Conservation (phyloP, 2,329 filamentous ascomycete species). For the Pyricularia pennisetigena region DNA sequence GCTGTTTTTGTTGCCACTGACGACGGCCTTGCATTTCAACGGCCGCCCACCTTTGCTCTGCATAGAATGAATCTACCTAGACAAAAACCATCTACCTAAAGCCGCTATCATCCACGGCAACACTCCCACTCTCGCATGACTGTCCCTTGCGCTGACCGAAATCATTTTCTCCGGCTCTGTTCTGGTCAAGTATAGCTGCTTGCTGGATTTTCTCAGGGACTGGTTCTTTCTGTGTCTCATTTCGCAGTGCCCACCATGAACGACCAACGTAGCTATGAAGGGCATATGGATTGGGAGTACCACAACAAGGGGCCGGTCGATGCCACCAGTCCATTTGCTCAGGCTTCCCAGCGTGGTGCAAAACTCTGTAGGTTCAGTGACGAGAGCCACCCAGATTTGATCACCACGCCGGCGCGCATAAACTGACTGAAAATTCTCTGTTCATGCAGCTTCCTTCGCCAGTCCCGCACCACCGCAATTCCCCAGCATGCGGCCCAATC, state of each 20-base stretch:
- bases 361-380: constrained; percentile 28
- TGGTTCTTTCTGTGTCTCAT: neutral
- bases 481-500: constrained; percentile 11
- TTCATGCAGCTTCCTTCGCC: constrained; percentile 12
- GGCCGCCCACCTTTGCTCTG: neutral
- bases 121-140: neutral
- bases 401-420: neutral
- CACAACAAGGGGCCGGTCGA: constrained; percentile 49
- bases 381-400: neutral
- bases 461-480: constrained; percentile 9
- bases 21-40: constrained; percentile 1
- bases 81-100: neutral
- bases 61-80: neutral
- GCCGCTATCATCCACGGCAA: neutral
- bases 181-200: neutral
- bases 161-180: neutral
- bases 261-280: constrained; percentile 44
- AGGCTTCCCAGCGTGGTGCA: constrained; percentile 31
- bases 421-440: neutral
- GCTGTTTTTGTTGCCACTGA: constrained; percentile 1
- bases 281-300: constrained; percentile 60
- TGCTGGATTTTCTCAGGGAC: neutral
- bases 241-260: constrained; percentile 15
- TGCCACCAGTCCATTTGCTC: constrained; percentile 51
- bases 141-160: neutral